Evolutionary conservation across 805 yeast genomes (phyloP), one percentile per base, ranked within the genome.

Genomic region (Nematodospora valgi): DNA sequence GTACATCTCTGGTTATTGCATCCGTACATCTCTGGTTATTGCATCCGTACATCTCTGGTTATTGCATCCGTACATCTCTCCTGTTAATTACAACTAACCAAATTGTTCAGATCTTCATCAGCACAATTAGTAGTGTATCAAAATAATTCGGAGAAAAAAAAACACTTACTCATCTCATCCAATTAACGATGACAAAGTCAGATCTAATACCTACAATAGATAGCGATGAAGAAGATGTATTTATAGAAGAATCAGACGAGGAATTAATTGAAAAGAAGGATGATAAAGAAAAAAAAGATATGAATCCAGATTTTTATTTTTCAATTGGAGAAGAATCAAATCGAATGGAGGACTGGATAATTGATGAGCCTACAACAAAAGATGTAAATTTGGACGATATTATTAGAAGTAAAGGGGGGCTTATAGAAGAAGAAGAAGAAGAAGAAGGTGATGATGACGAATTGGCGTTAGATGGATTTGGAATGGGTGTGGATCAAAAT

Each of bases 371-470:
- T 43, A 20, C 5, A 6, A 69, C 53, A 37, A 76, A 73, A 43
- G 86, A 80, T 41, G 95, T 87, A 6, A 96, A 91, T 65, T 70
- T 91, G 42, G 96, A 91, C 50, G 79, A 80, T 10, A 91, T 91
- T 35, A 84, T 91, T 47, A 79, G 82, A 62, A 74, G 89, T 58
- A 89, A 86, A 49, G 95, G 96, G 57, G 71, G 95, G 27, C 64
- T 82, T 48, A 94, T 95, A 58, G 71, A 95, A 68, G 72, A 95
- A 68, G 66, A 57, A 6, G 54, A 47, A 21, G 60, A 52, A 11
- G 56, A 48, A 17, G 59, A 57, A 11, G 62, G 46, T n/a, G 51
- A 47, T 12, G 59, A 51, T 15, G 56, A 58, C 6, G 54, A 48
- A 20, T 59, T 52, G 13, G 55, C 70, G n/a, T 34, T 64, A 51